phyloP scores from a whole-genome alignment of 164 flowering plant genomes.

The Tetrastigma voinierianum region DNA sequence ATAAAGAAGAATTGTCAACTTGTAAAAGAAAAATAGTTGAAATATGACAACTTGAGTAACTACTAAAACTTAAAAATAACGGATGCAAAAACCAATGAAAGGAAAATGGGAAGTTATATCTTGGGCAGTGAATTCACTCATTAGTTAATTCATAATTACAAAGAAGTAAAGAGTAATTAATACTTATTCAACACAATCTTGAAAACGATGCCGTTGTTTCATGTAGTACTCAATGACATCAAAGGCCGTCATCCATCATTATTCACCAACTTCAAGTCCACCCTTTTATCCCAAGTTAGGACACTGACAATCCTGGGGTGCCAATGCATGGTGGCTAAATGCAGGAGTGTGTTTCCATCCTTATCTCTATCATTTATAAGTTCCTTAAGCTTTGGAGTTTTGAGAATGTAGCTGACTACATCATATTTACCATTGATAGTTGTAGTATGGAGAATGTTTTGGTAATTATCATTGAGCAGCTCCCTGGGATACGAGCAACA shows the following conservation, averaged over 20 bases:
- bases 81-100: no score
- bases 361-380: constrained; percentile 26
- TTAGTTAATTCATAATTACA: no score
- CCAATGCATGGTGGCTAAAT: constrained; percentile 19
- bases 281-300: constrained; percentile 22
- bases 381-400: constrained; percentile 3
- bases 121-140: no score
- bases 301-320: constrained; percentile 18
- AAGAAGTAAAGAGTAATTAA: no score
- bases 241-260: constrained; percentile 17
- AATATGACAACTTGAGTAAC: no score
- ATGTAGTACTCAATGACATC: constrained; percentile 14
- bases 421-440: constrained; percentile 16
- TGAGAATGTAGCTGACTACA: constrained; percentile 15
- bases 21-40: no score
- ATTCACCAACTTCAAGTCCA: constrained; percentile 10
- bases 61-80: no score
- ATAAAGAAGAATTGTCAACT: no score
- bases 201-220: no score
- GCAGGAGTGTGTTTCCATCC: constrained; percentile 28
- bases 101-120: no score
- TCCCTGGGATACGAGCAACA: constrained; percentile 17
- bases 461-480: constrained; percentile 4
- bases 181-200: no score
- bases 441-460: constrained; percentile 29